Percentiles rank a stretch among this genome's conserved stretches.
Conservation (phyloP, 2,329 filamentous ascomycete genomes). For the Neonectria coccinea region DNA sequence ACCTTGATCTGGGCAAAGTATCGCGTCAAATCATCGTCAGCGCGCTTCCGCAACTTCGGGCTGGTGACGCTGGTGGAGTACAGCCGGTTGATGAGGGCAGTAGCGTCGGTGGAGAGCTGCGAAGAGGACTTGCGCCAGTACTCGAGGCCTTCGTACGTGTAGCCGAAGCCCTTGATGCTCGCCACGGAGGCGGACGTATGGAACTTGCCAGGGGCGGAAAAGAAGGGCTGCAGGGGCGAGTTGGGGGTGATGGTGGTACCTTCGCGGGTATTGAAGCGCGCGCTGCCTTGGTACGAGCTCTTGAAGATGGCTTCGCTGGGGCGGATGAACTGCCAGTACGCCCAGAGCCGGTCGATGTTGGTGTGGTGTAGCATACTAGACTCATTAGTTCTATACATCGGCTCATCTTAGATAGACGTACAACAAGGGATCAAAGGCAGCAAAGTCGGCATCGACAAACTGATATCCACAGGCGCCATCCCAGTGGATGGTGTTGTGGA, state of each 20-base stretch:
- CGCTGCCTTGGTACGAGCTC: slow-evolving; percentile 49
- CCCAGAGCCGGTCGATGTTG: slow-evolving; percentile 74
- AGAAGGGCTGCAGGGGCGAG: slow-evolving; percentile 64
- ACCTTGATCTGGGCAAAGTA: slow-evolving; percentile 52
- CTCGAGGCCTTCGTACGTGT: slow-evolving; percentile 55
- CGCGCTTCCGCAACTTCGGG: slow-evolving; percentile 25
- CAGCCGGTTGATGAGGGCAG: slow-evolving; percentile 50
- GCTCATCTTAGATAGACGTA: slow-evolving; percentile 36
- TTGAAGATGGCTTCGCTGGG: slow-evolving; percentile 52
- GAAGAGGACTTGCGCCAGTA: slow-evolving; percentile 49
- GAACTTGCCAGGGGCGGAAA: slow-evolving; percentile 52
- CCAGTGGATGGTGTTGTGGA: slow-evolving; percentile 59
- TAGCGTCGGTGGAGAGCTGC: slow-evolving; percentile 48
- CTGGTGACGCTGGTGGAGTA: slow-evolving; percentile 41
- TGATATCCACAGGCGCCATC: slow-evolving; percentile 54
- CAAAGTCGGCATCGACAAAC: slow-evolving; percentile 54
- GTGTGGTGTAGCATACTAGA: slow-evolving; percentile 60
- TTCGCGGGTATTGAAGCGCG: slow-evolving; percentile 55
- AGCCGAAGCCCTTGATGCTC: slow-evolving; percentile 52
- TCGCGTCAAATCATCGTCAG: slow-evolving; percentile 42
- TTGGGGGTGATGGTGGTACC: slow-evolving; percentile 56
- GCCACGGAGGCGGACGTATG: slow-evolving; percentile 56
- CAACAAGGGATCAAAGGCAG: slow-evolving; percentile 61
- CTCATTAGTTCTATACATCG: neutral
- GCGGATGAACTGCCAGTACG: slow-evolving; percentile 62